Conservation (phyloP, 805 yeast genomes). For the Helenozyma baotianmanensis region DNA sequence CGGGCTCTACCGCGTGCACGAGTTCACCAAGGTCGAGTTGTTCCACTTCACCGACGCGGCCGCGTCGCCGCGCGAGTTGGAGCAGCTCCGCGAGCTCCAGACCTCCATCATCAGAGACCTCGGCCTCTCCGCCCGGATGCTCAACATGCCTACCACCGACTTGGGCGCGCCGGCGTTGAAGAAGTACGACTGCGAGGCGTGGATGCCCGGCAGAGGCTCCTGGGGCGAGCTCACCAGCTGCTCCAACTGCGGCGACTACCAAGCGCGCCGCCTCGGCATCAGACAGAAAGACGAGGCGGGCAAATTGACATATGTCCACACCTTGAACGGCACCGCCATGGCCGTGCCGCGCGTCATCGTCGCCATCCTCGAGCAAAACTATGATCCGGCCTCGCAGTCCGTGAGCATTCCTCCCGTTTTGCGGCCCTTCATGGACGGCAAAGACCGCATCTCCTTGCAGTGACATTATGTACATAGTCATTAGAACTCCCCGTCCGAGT, state of each 20-base stretch:
- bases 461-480: slow-evolving; percentile 3
- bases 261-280: slow-evolving; percentile 77
- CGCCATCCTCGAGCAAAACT: slow-evolving; percentile 85
- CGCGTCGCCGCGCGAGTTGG: slow-evolving; percentile 48
- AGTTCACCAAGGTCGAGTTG: slow-evolving; percentile 90
- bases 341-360: slow-evolving; percentile 90
- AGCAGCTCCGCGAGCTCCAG: slow-evolving; percentile 62
- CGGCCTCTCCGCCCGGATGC: slow-evolving; percentile 75
- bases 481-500: slow-evolving; percentile 14
- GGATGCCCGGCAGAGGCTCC: slow-evolving; percentile 94
- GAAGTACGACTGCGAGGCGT: slow-evolving; percentile 91
- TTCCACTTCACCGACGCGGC: slow-evolving; percentile 64
- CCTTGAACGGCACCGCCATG: slow-evolving; percentile 92
- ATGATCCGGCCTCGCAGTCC: slow-evolving; percentile 50
- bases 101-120: slow-evolving; percentile 55
- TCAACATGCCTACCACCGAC: slow-evolving; percentile 87
- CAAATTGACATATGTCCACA: slow-evolving; percentile 57
- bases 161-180: slow-evolving; percentile 90
- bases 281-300: slow-evolving; percentile 38
- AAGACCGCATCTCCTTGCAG: slow-evolving; percentile 22
- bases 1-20: slow-evolving; percentile 93
- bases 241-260: slow-evolving; percentile 90
- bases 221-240: slow-evolving; percentile 94
- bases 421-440: slow-evolving; percentile 68
- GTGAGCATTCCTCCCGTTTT: slow-evolving; percentile 66